phyloP scores from a whole-genome alignment of 176 grass and related monocot genomes.

The Avena sativa region DNA sequence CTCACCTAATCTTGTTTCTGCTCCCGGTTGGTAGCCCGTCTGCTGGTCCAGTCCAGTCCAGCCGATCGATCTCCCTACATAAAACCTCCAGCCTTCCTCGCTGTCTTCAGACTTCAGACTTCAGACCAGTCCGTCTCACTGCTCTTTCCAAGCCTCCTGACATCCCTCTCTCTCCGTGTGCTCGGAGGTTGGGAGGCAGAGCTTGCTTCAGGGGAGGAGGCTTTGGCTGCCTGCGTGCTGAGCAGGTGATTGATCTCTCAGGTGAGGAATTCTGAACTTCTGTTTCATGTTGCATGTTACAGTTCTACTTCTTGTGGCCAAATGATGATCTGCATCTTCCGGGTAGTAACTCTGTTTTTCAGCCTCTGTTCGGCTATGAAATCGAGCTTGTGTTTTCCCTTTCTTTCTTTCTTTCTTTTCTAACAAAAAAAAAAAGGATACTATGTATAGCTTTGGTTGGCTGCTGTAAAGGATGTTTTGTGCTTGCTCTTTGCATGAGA shows the following conservation, averaged over 20 bases:
- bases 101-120: constrained; percentile 20
- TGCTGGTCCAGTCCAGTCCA: background rate
- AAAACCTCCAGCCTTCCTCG: constrained; percentile 30
- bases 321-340: constrained; percentile 7
- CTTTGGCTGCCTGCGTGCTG: constrained; percentile 33
- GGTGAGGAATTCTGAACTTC: constrained; percentile 45
- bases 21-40: constrained; percentile 52
- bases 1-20: constrained; percentile 61
- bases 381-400: background rate
- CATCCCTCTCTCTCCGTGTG: background rate
- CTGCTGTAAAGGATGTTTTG: constrained; percentile 13
- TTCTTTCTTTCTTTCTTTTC: background rate
- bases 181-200: constrained; percentile 33
- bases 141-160: background rate
- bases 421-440: no score
- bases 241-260: constrained; percentile 17
- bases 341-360: background rate
- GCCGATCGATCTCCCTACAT: background rate
- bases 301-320: background rate
- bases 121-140: background rate
- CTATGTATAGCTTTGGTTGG: background rate
- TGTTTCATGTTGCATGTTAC: constrained; percentile 4
- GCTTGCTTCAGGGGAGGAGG: constrained; percentile 24
- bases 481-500: constrained; percentile 41
- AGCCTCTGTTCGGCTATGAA: background rate